phyloP scores from a whole-genome alignment of 73 alveolate genomes.

The Uronychia setigera region DNA sequence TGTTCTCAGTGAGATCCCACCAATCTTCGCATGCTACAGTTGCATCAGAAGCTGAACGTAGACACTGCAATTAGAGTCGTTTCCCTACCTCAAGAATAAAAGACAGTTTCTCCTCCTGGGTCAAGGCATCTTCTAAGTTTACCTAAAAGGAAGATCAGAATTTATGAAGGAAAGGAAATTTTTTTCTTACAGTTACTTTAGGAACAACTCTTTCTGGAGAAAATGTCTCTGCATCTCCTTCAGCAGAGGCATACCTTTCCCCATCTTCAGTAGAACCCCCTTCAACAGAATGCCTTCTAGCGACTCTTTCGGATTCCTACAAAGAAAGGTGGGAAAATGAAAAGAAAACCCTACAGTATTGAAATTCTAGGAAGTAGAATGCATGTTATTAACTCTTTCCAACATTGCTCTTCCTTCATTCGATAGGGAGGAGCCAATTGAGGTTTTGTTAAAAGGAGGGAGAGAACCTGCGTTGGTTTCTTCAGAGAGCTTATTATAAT shows the following conservation, averaged over 20 bases:
- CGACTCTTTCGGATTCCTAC: too few relatives aligned
- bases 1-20: slow-evolving; percentile 51
- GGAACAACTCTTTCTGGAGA: neutral
- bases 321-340: too few relatives aligned
- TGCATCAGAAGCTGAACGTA: slow-evolving; percentile 8
- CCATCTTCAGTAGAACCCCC: neutral
- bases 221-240: neutral
- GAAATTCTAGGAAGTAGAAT: too few relatives aligned
- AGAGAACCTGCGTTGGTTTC: too few relatives aligned
- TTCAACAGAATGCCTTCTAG: neutral
- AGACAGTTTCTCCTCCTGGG: slow-evolving; percentile 31
- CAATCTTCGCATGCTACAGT: slow-evolving; percentile 40
- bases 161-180: neutral
- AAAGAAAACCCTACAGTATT: too few relatives aligned
- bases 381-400: too few relatives aligned
- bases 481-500: too few relatives aligned
- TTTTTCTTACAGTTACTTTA: neutral
- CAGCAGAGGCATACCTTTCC: neutral
- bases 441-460: too few relatives aligned
- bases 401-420: too few relatives aligned
- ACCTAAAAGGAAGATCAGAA: neutral
- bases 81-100: slow-evolving; percentile 19
- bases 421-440: too few relatives aligned
- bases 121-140: slow-evolving; percentile 27
- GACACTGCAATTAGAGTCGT: slow-evolving; percentile 2